Percentiles rank a stretch among this genome's conserved stretches.
phyloP scores from a whole-genome alignment of 176 grass and related monocot species.

The Stipa capillata region DNA sequence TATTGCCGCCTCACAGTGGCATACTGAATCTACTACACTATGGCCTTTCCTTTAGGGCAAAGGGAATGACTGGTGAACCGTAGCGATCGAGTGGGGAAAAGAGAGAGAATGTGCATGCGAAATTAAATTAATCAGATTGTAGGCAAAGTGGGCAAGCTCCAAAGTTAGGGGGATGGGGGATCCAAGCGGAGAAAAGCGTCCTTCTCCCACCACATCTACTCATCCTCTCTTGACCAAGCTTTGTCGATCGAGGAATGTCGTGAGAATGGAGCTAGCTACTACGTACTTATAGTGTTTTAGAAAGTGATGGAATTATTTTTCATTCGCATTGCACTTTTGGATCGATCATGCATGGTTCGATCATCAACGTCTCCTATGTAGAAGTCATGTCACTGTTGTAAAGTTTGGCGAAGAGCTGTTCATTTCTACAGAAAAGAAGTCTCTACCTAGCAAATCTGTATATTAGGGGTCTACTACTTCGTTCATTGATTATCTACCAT shows the following conservation, averaged over 20 bases:
- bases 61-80: conserved; percentile 32
- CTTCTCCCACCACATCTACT: conserved; percentile 36
- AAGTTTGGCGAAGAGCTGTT: background rate
- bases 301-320: background rate
- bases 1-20: background rate
- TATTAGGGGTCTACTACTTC: background rate
- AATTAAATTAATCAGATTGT: conserved; percentile 1
- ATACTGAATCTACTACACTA: background rate
- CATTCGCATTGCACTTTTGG: conserved; percentile 15
- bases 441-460: background rate
- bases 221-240: conserved; percentile 56
- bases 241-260: conserved; percentile 22
- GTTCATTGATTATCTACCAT: background rate
- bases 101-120: conserved; percentile 23
- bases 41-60: conserved; percentile 39
- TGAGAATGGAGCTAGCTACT: background rate
- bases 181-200: conserved; percentile 19
- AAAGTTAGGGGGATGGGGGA: conserved; percentile 23
- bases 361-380: background rate
- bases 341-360: background rate
- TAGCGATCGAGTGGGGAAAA: background rate
- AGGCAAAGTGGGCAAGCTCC: conserved; percentile 11
- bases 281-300: background rate
- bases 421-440: background rate
- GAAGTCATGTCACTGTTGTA: conserved; percentile 11